Base-by-base conservation (phyloP, 768 basidiomycete species). In the Albatrellus ellisii region DNA sequence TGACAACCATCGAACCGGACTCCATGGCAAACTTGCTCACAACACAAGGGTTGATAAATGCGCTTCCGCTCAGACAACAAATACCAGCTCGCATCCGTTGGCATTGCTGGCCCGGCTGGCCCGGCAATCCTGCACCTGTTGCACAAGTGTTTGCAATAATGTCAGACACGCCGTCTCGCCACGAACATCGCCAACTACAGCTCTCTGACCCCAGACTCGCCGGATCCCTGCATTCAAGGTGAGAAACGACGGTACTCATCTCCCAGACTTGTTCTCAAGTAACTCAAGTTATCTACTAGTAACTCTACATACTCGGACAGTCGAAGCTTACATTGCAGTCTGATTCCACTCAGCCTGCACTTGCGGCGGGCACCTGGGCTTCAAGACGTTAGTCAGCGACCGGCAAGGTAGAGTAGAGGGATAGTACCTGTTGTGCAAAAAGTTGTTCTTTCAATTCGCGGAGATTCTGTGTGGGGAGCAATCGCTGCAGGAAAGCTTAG, bases 21-120 rank as follows among this genome's bases (percentile, higher is more conserved):
- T 76, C 75, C 31, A 61, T 80, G 35, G 77, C 75, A 45, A 79
- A 79, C 63, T 53, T 80, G 52, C 77, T 79, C 52, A 79, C 76
- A 79, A 79, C 68, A 50, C 77, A 56, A 74, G 57, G 57, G 71
- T 76, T 26, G 48, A 59, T 27, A 75, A 77, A 54, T 77, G 75
- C 56, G 52, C 66, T 35, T 64, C 63, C 47, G 77, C 75, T 15
- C 62, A 72, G 50, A 56, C 60, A 26, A 67, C 70, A 12, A 76
- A 78, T 62, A 73, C 54, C 68, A 72, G 53, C 65, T 77, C 48
- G 66, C 67, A 52, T 47, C 63, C 33, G 68, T 72, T 40, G 72
- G 73, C 42, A 72, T 78, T 51, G 50, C 41, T 78, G 76, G 77
- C 67, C 78, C 45, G 77, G 77, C 32, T 79, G 77, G 77, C 63